Evolutionary conservation across 1,139 yeast genomes (phyloP).

Genomic region (Lodderomyces metapsilosis): DNA sequence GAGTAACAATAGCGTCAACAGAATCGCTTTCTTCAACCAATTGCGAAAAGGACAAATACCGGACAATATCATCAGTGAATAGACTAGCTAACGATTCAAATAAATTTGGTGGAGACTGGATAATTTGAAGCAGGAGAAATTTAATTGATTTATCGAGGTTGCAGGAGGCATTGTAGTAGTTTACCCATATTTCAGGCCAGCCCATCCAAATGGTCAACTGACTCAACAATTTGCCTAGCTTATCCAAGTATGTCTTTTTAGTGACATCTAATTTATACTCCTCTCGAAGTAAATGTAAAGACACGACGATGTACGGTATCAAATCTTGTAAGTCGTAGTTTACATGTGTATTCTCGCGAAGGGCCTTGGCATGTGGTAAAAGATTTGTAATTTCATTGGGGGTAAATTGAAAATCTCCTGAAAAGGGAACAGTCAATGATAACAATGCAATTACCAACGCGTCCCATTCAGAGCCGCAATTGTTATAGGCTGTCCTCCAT

Average conservation of each 20-base stretch:
- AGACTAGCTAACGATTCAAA: constrained; percentile 54
- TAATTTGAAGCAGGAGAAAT: constrained; percentile 43
- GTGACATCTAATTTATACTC: constrained; percentile 64
- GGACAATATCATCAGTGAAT: constrained; percentile 43
- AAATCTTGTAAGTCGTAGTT: constrained; percentile 46
- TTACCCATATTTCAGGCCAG: constrained; percentile 70
- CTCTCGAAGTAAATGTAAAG: constrained; percentile 76
- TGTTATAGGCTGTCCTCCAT: constrained; percentile 60
- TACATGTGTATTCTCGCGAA: constrained; percentile 27
- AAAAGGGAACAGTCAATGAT: constrained; percentile 46
- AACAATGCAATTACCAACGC: constrained; percentile 56
- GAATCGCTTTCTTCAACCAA: constrained; percentile 62
- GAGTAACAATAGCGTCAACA: constrained; percentile 61
- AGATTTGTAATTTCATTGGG: constrained; percentile 38
- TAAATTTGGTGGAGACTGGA: constrained; percentile 55
- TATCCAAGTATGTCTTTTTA: constrained; percentile 30
- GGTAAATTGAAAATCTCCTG: constrained; percentile 14
- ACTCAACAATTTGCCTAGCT: constrained; percentile 54
- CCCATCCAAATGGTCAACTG: constrained; percentile 68
- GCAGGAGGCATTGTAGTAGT: constrained; percentile 44
- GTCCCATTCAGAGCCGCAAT: constrained; percentile 56
- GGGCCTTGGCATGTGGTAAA: constrained; percentile 36
- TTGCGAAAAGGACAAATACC: constrained; percentile 67
- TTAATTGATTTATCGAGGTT: constrained; percentile 24
- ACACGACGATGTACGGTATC: constrained; percentile 62